Conservation (phyloP, 306 rosid species). For the Castanea sativa region DNA sequence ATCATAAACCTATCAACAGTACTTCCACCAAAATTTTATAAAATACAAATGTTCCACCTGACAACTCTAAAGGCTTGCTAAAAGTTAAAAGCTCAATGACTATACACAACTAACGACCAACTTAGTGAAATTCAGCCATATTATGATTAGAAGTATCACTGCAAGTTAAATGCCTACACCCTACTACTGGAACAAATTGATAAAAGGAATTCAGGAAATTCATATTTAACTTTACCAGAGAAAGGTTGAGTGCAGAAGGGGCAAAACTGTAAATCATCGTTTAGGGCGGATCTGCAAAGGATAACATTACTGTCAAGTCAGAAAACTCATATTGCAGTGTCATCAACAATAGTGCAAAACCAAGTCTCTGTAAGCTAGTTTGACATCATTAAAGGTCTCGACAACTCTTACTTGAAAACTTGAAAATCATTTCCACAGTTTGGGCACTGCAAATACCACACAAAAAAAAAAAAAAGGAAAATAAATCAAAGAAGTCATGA, state of each 20-base stretch:
- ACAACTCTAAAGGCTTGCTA: background rate
- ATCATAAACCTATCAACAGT: background rate
- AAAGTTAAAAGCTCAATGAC: background rate
- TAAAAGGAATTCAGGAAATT: background rate
- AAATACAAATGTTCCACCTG: background rate
- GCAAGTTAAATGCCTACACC: background rate
- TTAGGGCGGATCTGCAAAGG: constrained; percentile 70
- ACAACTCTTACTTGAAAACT: constrained; percentile 81
- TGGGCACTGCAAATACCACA: constrained; percentile 75
- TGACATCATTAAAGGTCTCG: background rate
- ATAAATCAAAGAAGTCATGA: constrained; percentile 14
- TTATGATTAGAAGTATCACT: background rate
- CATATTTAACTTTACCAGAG: constrained; percentile 50
- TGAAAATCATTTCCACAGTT: constrained; percentile 94
- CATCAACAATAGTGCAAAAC: constrained; percentile 11
- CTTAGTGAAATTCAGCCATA: background rate
- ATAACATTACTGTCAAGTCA: background rate
- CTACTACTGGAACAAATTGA: background rate
- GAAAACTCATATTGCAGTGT: background rate
- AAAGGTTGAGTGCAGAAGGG: constrained; percentile 93
- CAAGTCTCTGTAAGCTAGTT: constrained; percentile 16
- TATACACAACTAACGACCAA: background rate
- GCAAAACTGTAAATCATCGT: constrained; percentile 78
- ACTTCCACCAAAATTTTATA: background rate
- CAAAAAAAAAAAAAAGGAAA: background rate